phyloP scores from a whole-genome alignment of 2,329 filamentous ascomycete species.

The Pyrenophora graminea region DNA sequence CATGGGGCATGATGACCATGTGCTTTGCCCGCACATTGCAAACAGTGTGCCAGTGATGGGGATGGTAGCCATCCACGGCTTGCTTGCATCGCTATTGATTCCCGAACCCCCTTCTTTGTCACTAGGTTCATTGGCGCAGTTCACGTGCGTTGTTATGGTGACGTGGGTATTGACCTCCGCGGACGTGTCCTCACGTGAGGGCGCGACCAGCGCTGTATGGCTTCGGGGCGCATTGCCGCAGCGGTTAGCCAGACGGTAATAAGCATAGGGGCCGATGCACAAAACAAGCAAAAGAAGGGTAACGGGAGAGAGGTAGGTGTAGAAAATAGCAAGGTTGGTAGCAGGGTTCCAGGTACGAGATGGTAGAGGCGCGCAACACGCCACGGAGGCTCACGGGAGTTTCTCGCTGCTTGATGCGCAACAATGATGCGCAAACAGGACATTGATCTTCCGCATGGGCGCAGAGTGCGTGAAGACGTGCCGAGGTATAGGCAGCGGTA shows the following conservation, averaged over 20 bases:
- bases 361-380: slow-evolving; percentile 2
- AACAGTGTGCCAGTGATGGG: no score
- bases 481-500: background rate
- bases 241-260: background rate
- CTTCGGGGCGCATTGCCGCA: slow-evolving; percentile 4
- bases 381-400: slow-evolving; percentile 4
- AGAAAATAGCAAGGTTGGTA: background rate
- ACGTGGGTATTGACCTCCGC: background rate
- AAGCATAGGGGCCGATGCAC: background rate
- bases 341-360: slow-evolving; percentile 1
- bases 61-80: no score
- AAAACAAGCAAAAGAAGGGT: background rate
- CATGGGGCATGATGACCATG: no score
- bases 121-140: no score
- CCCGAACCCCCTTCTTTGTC: no score
- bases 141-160: background rate
- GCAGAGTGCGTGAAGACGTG: background rate
- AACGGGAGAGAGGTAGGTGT: background rate
- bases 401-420: background rate
- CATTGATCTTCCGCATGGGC: background rate
- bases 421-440: background rate
- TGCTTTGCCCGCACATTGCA: no score
- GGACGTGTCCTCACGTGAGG: slow-evolving; percentile 6
- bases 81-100: no score
- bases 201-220: slow-evolving; percentile 10